These are phyloP conservation scores for Groenewaldozyma tartarivorans DNA, from an alignment of 805 yeast species.

Conservation along the genomic window DNA sequence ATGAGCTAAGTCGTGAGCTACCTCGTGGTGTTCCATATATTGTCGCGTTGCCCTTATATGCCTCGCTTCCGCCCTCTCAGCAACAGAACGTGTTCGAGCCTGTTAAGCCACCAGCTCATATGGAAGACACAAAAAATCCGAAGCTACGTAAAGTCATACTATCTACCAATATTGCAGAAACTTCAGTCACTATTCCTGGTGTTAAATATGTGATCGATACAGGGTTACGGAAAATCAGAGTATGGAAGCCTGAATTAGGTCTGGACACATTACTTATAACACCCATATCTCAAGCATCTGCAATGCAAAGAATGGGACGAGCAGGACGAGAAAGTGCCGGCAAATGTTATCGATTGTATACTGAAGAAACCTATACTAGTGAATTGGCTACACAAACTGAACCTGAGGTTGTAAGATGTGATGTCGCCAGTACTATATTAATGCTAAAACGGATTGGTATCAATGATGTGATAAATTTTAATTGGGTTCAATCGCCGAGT, in stretches of 20 bases:
- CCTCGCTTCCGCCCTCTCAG: conserved; percentile 79
- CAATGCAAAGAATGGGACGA: conserved; percentile 93
- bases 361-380: conserved; percentile 52
- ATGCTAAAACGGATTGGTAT: conserved; percentile 78
- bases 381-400: conserved; percentile 72
- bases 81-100: conserved; percentile 74
- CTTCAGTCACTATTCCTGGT: conserved; percentile 93
- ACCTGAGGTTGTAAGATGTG: conserved; percentile 84
- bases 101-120: conserved; percentile 21
- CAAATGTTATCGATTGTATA: conserved; percentile 75
- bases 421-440: conserved; percentile 73
- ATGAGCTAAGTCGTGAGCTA: conserved; percentile 46
- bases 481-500: conserved; percentile 91
- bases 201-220: conserved; percentile 88
- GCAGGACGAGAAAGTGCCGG: conserved; percentile 98
- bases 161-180: conserved; percentile 96
- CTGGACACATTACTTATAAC: conserved; percentile 86
- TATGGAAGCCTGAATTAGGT: conserved; percentile 90
- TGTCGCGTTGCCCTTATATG: conserved; percentile 79
- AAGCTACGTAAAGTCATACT: conserved; percentile 75
- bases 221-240: conserved; percentile 86
- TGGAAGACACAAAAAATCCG: conserved; percentile 15
- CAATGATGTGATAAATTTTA: conserved; percentile 69
- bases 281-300: conserved; percentile 89
- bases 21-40: conserved; percentile 69